These are phyloP conservation scores for Aspergillus pseudoviridinutans DNA, from an alignment of 2,329 filamentous ascomycete genomes.

Conservation along the genomic window DNA sequence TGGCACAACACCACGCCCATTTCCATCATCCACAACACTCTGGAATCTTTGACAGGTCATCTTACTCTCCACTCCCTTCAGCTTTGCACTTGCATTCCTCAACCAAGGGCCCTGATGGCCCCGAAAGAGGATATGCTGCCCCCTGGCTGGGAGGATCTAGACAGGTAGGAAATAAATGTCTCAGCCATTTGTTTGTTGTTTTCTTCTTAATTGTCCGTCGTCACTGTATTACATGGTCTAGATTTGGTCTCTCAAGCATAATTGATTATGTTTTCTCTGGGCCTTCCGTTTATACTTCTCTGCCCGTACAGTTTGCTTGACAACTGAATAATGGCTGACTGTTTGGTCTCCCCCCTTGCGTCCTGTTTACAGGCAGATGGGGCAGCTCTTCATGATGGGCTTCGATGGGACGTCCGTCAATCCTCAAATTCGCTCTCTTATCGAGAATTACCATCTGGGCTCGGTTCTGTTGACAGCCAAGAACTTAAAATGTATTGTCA, in stretches of 20 bases:
- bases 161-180: constrained; percentile 31
- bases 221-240: not conserved
- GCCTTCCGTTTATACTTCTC: not conserved
- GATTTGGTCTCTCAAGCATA: not conserved
- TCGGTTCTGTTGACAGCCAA: constrained; percentile 69
- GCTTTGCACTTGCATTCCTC: constrained; percentile 27
- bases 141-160: constrained; percentile 38
- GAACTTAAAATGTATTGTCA: constrained; percentile 58
- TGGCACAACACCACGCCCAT: not conserved
- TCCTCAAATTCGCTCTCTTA: constrained; percentile 59
- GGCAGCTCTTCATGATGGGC: constrained; percentile 63
- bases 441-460: constrained; percentile 71
- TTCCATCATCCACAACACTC: constrained; percentile 6
- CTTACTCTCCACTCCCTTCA: constrained; percentile 1
- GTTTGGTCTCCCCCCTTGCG: constrained; percentile 56
- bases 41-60: not conserved
- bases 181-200: constrained; percentile 14
- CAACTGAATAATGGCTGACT: constrained; percentile 27
- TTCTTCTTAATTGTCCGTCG: constrained; percentile 32
- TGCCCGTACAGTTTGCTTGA: not conserved
- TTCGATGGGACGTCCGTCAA: constrained; percentile 63
- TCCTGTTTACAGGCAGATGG: constrained; percentile 61
- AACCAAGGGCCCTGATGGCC: constrained; percentile 35
- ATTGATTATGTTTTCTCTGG: not conserved
- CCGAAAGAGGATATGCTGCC: constrained; percentile 40